Base-by-base conservation (phyloP, 768 basidiomycete genomes). In the Leucogyrophana mollusca region DNA sequence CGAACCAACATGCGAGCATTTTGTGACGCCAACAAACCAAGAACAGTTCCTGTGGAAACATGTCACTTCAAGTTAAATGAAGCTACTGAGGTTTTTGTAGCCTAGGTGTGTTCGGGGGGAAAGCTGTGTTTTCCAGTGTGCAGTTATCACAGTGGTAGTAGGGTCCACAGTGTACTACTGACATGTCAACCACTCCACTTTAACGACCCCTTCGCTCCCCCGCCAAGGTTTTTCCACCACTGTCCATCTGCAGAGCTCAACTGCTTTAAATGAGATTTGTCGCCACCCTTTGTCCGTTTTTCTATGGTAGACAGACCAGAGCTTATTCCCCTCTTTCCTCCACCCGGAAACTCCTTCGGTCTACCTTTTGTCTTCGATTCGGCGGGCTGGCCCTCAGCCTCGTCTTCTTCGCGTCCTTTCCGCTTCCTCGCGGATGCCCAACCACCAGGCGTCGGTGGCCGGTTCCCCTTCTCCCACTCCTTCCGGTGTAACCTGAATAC, bases 401-500 rank as follows among this genome's bases (percentile, higher is more conserved):
- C 54, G 5, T 51, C 46, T 4, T 52, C 57, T 32, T 47, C 38
- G 39, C 48, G 37, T 23, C n/a, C 45, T 40, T 59, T 43, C 52
- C 53, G 17, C 27, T 37, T 33, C 43, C 37, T 47, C 60, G 60
- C 24, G 53, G 49, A 46, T 62, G 57, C 53, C 39, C 42, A 11
- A 32, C 49, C 22, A 49, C 40, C 16, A 45, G 53, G 13, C 51
- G 49, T 16, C 47, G 54, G 52, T 18, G 41, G 35, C 38, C 39
- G 56, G 21, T 50, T 52, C 17, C 74, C 72, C 47, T 73, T 73
- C 54, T 98, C 94, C 91, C 91, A 98, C 38, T 80, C 75, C 42
- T 81, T 82, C 55, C 87, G 84, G 64, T 94, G 77, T 14, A 94
- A 59, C 6, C 93, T 78, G 63, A 88, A 97, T 32, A 97, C 72